Evolutionary conservation across 352 stramenopile species (phyloP), one percentile per base, ranked within the genome.

Genomic region (Phytopythium oedochilum): DNA sequence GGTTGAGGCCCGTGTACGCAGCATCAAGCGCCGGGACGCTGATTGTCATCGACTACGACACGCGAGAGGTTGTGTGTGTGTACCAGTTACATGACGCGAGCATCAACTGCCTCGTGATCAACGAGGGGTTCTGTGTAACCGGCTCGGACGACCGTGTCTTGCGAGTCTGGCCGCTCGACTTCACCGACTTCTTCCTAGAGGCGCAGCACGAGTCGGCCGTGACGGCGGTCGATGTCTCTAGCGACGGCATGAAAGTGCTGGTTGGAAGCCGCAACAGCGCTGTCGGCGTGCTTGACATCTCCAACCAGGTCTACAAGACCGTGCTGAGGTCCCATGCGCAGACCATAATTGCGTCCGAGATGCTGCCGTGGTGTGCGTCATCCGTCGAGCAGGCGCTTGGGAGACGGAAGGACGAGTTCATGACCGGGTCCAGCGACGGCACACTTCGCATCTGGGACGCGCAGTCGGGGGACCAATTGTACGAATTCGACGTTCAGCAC

Each of bases 161-260:
- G 14, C 84, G 91, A 1, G 82, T 97, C 54, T 97, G 91, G 91
- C 88, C 91, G 10, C 65, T 97, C 1, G 89, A 97, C 65, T 97
- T 97, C 55, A 76, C 75, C 15, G 88, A 96, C 61, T 97, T 94
- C 61, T 94, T 97, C 59, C 62, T 97, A 28, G 91, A 97, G 63
- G 91, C 88, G 20, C 69, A 87, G 22, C 86, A 96, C 49, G 86
- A 96, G 39, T 70, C 71, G 1, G 53, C 75, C 0, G 86, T 97
- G 5, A 63, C 61, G 6, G 71, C 61, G 8, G 70, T 89, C 9
- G 73, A 91, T 54, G 72, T 96, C 3, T 93, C 82, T 1, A 54
- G 53, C 7, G 88, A 97, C 36, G 89, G 91, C 1, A 77, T 96
- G 39, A 75, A 78, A 49, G 73, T 97, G 0, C 48, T 92, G 8